Evolutionary conservation across 148 eudicot species (phyloP).

Genomic region (Oxyria digyna): DNA sequence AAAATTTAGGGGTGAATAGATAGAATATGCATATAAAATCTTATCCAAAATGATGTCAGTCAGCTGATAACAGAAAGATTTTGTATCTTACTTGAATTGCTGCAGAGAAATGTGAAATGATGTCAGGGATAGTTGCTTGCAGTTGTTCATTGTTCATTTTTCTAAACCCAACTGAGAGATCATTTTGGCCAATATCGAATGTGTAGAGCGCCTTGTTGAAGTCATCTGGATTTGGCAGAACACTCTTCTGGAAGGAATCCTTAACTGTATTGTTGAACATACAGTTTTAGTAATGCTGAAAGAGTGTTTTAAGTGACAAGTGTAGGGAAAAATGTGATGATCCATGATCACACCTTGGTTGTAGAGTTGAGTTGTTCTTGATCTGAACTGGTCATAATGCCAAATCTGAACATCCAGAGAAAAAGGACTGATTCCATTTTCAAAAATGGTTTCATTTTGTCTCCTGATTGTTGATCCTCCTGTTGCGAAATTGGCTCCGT

Average conservation of each 20-base stretch:
- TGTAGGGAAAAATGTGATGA: too few relatives aligned
- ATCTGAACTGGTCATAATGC: slow-evolving; percentile 52
- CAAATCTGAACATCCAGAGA: slow-evolving; percentile 48
- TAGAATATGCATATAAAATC: too few relatives aligned
- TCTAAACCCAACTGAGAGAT: slow-evolving; percentile 45
- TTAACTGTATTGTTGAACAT: background rate
- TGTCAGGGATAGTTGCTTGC: slow-evolving; percentile 27
- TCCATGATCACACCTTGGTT: background rate
- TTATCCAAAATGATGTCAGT: too few relatives aligned
- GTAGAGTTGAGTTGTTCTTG: slow-evolving; percentile 41
- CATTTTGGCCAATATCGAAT: slow-evolving; percentile 73
- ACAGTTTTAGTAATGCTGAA: slow-evolving; percentile 5
- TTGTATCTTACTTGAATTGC: slow-evolving; percentile 43
- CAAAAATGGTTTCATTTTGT: slow-evolving; percentile 47
- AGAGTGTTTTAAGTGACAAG: background rate
- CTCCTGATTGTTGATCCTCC: slow-evolving; percentile 38
- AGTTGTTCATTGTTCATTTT: slow-evolving; percentile 30
- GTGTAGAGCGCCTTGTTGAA: slow-evolving; percentile 65
- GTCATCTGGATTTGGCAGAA: slow-evolving; percentile 40
- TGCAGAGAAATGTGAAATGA: slow-evolving; percentile 33
- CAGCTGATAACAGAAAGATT: background rate
- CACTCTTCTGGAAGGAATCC: background rate
- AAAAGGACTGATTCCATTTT: slow-evolving; percentile 55
- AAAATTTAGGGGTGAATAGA: too few relatives aligned
- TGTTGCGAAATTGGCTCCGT: slow-evolving; percentile 34